Evolutionary conservation across 176 grass and related monocot genomes (phyloP).

Genomic region (Carex pumila): DNA sequence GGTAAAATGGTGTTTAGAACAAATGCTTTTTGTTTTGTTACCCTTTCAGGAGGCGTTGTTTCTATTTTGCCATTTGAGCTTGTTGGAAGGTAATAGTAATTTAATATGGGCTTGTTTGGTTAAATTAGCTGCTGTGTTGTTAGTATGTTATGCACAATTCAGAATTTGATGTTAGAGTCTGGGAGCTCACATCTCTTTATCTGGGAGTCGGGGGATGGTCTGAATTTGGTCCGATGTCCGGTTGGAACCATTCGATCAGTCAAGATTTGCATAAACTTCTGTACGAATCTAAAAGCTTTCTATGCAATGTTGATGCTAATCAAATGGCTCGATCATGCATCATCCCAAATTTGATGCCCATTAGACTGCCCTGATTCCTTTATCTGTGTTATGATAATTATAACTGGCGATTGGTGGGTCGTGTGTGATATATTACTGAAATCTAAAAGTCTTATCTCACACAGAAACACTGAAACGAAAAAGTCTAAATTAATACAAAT

Average conservation of each 20-base stretch:
- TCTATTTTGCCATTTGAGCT: not conserved
- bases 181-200: not conserved
- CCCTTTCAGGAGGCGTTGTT: not conserved
- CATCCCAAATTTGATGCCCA: too few relatives aligned
- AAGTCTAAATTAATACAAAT: not conserved
- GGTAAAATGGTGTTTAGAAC: not conserved
- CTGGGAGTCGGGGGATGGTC: too few relatives aligned
- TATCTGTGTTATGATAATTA: not conserved
- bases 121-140: not conserved
- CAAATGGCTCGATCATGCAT: too few relatives aligned
- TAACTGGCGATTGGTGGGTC: not conserved
- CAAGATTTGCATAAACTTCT: too few relatives aligned
- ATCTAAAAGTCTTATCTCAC: not conserved
- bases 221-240: too few relatives aligned
- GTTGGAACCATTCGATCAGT: too few relatives aligned
- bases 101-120: not conserved
- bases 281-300: too few relatives aligned
- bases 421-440: not conserved
- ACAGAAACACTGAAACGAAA: not conserved
- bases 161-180: not conserved
- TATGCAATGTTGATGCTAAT: too few relatives aligned
- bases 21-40: not conserved
- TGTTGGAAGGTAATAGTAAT: not conserved
- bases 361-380: not conserved
- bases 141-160: not conserved